Evolutionary conservation across 2,329 filamentous ascomycete genomes (phyloP), one percentile per base, ranked within the genome.

Genomic region (Botrytis hyacinthi): DNA sequence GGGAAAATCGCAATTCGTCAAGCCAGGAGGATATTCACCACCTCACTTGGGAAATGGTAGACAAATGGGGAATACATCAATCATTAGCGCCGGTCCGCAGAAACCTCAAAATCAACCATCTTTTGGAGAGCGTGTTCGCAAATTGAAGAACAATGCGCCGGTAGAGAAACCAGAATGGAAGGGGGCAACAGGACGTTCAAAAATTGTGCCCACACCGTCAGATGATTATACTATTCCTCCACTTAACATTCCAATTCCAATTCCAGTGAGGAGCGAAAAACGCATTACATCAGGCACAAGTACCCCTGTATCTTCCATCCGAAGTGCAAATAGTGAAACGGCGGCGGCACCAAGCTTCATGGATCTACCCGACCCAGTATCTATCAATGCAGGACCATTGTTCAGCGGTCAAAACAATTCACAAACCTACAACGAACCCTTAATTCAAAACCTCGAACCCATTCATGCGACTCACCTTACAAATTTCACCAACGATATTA

Each of bases 151-250:
- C 40, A 76, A 74, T 71, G 57, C 66, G 29, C 73, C 76, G n/a
- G 72, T 72, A 37, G 76, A 78, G 51, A 84, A 86, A 35, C 89
- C 90, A 8, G 86, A 90, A 73, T 94, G 92, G 92, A 91, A 90
- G 78, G 92, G 92, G 29, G 89, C 90, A 54, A 93, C 90, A 80
- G 92, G 92, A 42, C 88, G 92, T 76, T 86, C 86, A 60, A 84
- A 87, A 51, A 85, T 93, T 73, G 87, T 92, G 48, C 86, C 87
- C 62, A 90, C 91, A 5, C 86, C 93, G 54, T 86, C 85, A 78
- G 91, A 93, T 79, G 88, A 88, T 51, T 83, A 83, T 60, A 83
- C 84, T 74, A 87, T 86, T 22, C 82, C 86, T 73, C 88, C 89
- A n/a, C 82, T 92, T 60, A 86, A 83, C 74, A 83, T 91, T 9